These are phyloP conservation scores for Agaricus sinodeliciosus DNA, from an alignment of 768 basidiomycete genomes.

Conservation along the genomic window DNA sequence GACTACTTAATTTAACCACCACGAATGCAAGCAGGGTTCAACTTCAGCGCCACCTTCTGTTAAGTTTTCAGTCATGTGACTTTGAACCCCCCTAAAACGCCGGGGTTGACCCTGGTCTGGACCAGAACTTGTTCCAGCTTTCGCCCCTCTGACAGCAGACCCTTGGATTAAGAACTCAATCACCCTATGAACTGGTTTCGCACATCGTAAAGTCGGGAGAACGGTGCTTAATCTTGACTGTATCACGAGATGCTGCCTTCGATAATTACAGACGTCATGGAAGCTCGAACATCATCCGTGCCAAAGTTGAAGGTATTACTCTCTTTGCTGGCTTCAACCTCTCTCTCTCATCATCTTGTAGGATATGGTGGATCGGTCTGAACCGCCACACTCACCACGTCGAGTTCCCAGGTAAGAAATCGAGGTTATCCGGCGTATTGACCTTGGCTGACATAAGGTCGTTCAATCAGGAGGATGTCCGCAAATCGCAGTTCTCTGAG, in stretches of 20 bases:
- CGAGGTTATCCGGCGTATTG: neutral
- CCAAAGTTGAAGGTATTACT: neutral
- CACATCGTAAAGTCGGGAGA: neutral
- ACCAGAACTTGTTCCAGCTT: neutral
- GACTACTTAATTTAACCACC: no score
- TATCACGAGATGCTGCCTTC: neutral
- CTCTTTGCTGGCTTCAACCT: neutral
- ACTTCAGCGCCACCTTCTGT: no score
- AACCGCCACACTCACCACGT: neutral
- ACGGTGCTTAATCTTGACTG: neutral
- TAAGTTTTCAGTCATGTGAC: no score
- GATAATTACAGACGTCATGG: constrained; percentile 3
- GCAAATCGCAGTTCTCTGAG: neutral
- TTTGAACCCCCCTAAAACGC: no score
- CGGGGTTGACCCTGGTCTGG: no score
- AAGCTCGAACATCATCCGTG: neutral
- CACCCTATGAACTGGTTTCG: neutral
- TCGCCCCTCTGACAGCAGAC: neutral
- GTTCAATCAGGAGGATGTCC: neutral
- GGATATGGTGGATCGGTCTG: neutral
- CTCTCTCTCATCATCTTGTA: neutral
- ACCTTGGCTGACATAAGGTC: neutral
- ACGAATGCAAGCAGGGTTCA: no score
- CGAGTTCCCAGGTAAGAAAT: neutral
- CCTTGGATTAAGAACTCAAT: neutral